Conservation (phyloP, 2,329 filamentous ascomycete genomes). For the Huntiella savannae region DNA sequence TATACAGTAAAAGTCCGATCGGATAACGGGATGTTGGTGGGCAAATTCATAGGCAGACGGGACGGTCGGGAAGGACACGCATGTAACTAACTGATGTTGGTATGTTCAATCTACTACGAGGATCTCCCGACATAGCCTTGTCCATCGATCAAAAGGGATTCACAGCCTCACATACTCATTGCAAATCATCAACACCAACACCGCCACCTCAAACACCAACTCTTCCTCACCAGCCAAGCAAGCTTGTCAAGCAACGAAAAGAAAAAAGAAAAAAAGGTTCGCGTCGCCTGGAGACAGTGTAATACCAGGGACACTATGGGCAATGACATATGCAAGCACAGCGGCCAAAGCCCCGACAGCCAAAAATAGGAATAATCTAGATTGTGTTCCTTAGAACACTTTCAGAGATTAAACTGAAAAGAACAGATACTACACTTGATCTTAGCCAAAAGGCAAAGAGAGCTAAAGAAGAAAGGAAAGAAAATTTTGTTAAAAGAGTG, state of each 20-base stretch:
- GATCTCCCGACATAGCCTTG: too few species aligned
- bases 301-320: constrained; percentile 13
- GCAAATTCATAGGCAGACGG: too few species aligned
- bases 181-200: too few species aligned
- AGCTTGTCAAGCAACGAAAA: constrained; percentile 1
- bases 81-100: too few species aligned
- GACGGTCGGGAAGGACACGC: too few species aligned
- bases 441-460: constrained; percentile 44
- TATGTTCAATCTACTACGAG: too few species aligned
- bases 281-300: constrained; percentile 13
- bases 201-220: too few species aligned
- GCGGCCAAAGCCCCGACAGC: constrained; percentile 9
- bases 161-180: too few species aligned
- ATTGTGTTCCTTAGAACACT: constrained; percentile 53
- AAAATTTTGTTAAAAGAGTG: constrained; percentile 2
- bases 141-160: too few species aligned
- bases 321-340: constrained; percentile 12
- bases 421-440: constrained; percentile 96
- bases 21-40: too few species aligned
- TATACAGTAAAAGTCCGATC: too few species aligned
- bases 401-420: constrained; percentile 96
- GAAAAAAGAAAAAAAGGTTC: constrained; percentile 6
- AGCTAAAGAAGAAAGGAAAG: constrained; percentile 12
- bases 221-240: too few species aligned
- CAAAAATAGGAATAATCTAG: constrained; percentile 66